phyloP scores from a whole-genome alignment of 1,284 basidiomycete genomes.

The Melampsora americana region DNA sequence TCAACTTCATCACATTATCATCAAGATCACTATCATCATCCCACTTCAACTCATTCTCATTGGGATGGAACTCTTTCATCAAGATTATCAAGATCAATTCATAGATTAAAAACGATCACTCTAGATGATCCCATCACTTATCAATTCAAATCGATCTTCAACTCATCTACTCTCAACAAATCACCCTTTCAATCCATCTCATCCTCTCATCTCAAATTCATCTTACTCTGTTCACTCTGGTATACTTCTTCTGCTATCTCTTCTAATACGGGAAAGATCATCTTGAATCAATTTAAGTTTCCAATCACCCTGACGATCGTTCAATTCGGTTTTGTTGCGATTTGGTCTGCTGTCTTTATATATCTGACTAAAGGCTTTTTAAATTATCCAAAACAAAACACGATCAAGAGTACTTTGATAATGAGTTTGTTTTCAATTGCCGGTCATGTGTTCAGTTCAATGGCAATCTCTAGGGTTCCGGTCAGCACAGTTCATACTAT shows the following conservation, averaged over 20 bases:
- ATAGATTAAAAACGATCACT: background rate
- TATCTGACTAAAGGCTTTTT: conserved; percentile 48
- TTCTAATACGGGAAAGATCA: conserved; percentile 82
- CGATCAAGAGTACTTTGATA: conserved; percentile 74
- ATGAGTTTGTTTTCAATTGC: conserved; percentile 89
- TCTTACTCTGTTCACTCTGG: conserved; percentile 51
- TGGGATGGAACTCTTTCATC: background rate
- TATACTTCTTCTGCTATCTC: conserved; percentile 71
- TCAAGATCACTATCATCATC: background rate
- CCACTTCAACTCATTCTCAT: background rate
- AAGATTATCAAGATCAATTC: background rate
- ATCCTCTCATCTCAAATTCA: conserved; percentile 35
- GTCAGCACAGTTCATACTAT: conserved; percentile 98
- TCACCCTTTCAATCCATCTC: conserved; percentile 28
- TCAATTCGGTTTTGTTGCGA: conserved; percentile 90
- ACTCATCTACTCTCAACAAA: background rate
- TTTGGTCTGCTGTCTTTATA: conserved; percentile 71
- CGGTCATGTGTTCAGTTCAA: conserved; percentile 94
- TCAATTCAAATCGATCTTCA: background rate
- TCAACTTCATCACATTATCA: background rate
- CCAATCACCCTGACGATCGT: conserved; percentile 91
- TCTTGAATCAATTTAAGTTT: conserved; percentile 77
- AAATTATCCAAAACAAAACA: conserved; percentile 64
- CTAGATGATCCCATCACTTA: background rate
- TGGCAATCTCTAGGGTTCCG: conserved; percentile 91